Percentiles rank a stretch among this genome's conserved stretches.
Evolutionary conservation across 1,139 yeast genomes (phyloP).

Genomic region (Hyphopichia khmerensis): DNA sequence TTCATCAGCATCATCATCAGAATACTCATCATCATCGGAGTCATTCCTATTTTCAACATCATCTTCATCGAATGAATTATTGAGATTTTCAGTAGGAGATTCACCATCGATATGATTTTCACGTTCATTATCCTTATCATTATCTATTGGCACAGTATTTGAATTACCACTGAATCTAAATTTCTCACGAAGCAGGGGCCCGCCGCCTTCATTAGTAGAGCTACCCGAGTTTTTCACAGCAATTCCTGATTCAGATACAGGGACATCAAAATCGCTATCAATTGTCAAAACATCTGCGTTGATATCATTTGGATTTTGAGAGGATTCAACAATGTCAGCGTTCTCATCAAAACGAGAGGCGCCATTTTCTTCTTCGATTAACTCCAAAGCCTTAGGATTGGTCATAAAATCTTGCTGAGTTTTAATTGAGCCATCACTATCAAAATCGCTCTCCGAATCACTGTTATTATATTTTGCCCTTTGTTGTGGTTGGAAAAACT

Average conservation of each 20-base stretch:
- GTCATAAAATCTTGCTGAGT: not conserved
- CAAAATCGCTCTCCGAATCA: slow-evolving; percentile 17
- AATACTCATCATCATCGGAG: slow-evolving; percentile 4
- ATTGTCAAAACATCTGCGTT: slow-evolving; percentile 15
- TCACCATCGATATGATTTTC: not conserved
- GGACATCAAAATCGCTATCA: slow-evolving; percentile 36
- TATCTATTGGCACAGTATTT: too few relatives aligned
- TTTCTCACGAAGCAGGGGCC: not conserved
- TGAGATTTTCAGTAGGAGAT: not conserved
- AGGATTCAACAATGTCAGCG: not conserved
- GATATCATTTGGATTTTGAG: not conserved
- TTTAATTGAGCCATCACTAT: slow-evolving; percentile 11
- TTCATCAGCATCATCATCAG: slow-evolving; percentile 11
- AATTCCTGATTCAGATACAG: slow-evolving; percentile 15
- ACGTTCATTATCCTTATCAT: not conserved
- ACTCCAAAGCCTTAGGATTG: slow-evolving; percentile 10
- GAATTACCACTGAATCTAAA: not conserved
- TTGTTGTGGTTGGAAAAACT: slow-evolving; percentile 12
- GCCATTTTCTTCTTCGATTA: slow-evolving; percentile 19
- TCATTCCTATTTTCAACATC: slow-evolving; percentile 1
- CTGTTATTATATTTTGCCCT: slow-evolving; percentile 8
- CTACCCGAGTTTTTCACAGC: not conserved
- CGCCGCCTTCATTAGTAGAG: not conserved
- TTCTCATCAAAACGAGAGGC: not conserved
- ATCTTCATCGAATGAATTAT: not conserved